phyloP scores from a whole-genome alignment of 75 land plant species.

The Pinus taeda region DNA sequence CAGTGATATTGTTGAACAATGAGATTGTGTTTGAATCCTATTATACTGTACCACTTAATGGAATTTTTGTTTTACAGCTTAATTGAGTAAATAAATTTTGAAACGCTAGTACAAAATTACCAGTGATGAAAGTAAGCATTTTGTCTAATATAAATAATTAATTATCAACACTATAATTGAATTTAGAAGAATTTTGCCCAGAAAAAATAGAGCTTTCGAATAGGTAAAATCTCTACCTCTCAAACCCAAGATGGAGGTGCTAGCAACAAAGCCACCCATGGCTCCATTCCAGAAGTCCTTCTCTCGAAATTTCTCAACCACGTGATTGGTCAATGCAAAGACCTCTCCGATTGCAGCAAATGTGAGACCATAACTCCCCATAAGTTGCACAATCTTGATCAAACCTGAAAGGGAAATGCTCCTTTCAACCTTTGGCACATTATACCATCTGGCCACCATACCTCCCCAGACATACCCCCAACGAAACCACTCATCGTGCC shows the following conservation, averaged over 20 bases:
- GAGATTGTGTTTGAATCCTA: too few species aligned
- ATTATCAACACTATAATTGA: too few species aligned
- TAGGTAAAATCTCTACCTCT: slow-evolving; percentile 56
- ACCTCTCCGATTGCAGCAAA: slow-evolving; percentile 86
- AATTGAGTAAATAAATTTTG: too few species aligned
- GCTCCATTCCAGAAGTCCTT: slow-evolving; percentile 50
- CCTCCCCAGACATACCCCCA: slow-evolving; percentile 70
- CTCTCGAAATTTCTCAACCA: slow-evolving; percentile 8
- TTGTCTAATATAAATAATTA: too few species aligned
- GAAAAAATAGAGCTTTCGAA: too few species aligned
- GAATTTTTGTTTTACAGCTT: too few species aligned
- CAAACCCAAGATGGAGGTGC: slow-evolving; percentile 61
- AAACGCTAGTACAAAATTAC: too few species aligned
- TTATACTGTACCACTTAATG: too few species aligned
- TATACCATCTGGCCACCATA: slow-evolving; percentile 77
- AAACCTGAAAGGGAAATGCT: slow-evolving; percentile 73
- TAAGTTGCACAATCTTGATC: slow-evolving; percentile 62
- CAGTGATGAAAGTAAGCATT: too few species aligned
- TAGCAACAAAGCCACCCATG: slow-evolving; percentile 58
- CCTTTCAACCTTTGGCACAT: slow-evolving; percentile 78
- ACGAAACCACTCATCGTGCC: slow-evolving; percentile 45
- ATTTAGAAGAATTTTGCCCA: too few species aligned
- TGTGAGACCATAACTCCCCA: slow-evolving; percentile 70
- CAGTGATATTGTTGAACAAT: too few species aligned
- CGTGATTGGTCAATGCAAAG: slow-evolving; percentile 74